Evolutionary conservation across 1,139 yeast genomes (phyloP).

Genomic region (Wickerhamiella pararugosa): DNA sequence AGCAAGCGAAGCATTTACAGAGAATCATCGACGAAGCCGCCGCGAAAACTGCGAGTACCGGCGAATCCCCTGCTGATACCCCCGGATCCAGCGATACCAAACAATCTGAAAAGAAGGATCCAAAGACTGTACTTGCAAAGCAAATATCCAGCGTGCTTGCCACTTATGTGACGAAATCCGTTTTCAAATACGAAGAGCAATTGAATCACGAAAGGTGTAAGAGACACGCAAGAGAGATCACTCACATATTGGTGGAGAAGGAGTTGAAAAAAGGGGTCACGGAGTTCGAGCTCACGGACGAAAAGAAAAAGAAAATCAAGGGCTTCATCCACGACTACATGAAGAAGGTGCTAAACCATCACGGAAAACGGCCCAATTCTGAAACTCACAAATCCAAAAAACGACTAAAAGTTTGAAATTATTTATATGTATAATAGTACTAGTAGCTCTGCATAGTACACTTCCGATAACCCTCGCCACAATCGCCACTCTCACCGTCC

Average conservation of each 20-base stretch:
- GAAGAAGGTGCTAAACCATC: conserved; percentile 52
- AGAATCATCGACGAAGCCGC: conserved; percentile 31
- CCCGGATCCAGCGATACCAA: not conserved
- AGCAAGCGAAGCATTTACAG: conserved; percentile 17
- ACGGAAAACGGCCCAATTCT: conserved; percentile 20
- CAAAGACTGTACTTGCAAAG: not conserved
- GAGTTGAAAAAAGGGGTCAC: conserved; percentile 29
- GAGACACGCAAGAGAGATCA: conserved; percentile 66
- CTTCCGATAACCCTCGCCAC: not conserved
- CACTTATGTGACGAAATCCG: conserved; percentile 58
- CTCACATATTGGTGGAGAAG: conserved; percentile 44
- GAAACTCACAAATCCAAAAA: not conserved
- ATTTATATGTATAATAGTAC: not conserved
- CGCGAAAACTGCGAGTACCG: not conserved
- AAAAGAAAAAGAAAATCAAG: conserved; percentile 55
- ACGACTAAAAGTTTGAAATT: not conserved
- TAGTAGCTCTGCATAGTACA: not conserved
- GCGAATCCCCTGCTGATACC: not conserved
- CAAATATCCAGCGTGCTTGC: conserved; percentile 35
- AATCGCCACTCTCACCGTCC: not conserved
- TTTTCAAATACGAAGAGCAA: conserved; percentile 48
- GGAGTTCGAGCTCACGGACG: conserved; percentile 40
- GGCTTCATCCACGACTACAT: conserved; percentile 50
- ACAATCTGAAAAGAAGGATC: not conserved
- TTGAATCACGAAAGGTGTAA: conserved; percentile 64